A percentile compares a stretch with the other conserved stretches of the same genome.
Evolutionary conservation across 768 basidiomycete species (phyloP).

Genomic region (Pleurotus platypus): DNA sequence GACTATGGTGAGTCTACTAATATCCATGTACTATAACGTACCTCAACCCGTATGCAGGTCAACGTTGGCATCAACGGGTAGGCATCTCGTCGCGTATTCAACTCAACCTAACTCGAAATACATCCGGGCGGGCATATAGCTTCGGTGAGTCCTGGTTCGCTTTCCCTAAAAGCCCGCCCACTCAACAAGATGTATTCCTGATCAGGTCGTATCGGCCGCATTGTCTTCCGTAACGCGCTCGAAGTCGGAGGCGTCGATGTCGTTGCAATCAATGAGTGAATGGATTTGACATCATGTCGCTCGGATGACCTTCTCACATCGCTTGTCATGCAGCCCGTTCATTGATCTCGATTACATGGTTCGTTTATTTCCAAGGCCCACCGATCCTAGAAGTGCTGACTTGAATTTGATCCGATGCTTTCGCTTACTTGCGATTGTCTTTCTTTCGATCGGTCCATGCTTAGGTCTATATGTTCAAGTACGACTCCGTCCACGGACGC

Average conservation of each 20-base stretch:
- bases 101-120: not conserved
- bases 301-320: not conserved
- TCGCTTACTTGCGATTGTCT: too few species aligned
- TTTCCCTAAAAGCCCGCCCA: not conserved
- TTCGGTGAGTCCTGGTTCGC: conserved; percentile 61
- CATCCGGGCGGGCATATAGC: conserved; percentile 31
- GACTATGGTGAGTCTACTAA: conserved; percentile 8
- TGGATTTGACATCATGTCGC: not conserved
- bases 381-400: not conserved
- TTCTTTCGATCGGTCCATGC: too few species aligned
- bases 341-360: conserved; percentile 98
- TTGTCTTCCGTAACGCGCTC: conserved; percentile 91
- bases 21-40: not conserved
- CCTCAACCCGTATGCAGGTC: conserved; percentile 38
- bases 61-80: conserved; percentile 98
- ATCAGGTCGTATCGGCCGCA: conserved; percentile 97
- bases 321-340: conserved; percentile 68
- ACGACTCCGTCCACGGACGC: conserved; percentile 88
- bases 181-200: not conserved
- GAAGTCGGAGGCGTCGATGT: conserved; percentile 72
- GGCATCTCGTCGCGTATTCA: conserved; percentile 20
- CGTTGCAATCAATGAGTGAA: conserved; percentile 93
- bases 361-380: conserved; percentile 15
- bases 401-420: not conserved
- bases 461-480: conserved; percentile 99